phyloP scores from a whole-genome alignment of 306 rosid species.

The Boehmeria nivea region DNA sequence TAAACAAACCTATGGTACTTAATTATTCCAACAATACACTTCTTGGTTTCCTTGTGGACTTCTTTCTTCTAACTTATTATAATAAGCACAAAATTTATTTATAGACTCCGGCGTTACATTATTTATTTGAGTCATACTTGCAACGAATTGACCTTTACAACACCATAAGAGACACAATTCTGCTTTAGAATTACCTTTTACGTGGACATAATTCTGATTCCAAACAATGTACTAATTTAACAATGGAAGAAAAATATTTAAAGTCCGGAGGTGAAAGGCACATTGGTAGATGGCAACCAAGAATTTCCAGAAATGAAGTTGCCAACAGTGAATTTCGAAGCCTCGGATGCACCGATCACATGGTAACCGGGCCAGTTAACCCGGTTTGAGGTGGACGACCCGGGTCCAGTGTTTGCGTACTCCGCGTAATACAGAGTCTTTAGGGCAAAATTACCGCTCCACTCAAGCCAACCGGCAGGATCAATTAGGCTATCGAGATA shows the following conservation, averaged over 20 bases:
- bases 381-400: conserved; percentile 51
- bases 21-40: too few species aligned
- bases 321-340: conserved; percentile 47
- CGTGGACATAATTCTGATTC: too few species aligned
- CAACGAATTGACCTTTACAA: too few species aligned
- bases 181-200: too few species aligned
- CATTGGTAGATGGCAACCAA: conserved; percentile 54
- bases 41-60: too few species aligned
- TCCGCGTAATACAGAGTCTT: conserved; percentile 60
- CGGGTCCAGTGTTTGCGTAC: conserved; percentile 52
- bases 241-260: conserved; percentile 51
- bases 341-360: conserved; percentile 40
- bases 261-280: conserved; percentile 51
- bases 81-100: too few species aligned
- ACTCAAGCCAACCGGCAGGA: conserved; percentile 59
- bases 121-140: too few species aligned
- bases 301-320: conserved; percentile 47
- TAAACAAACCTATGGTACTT: too few species aligned
- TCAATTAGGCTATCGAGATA: conserved; percentile 32
- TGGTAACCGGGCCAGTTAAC: conserved; percentile 65
- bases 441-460: conserved; percentile 61
- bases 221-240: too few species aligned
- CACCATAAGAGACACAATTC: too few species aligned
- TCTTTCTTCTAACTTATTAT: too few species aligned
- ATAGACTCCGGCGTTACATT: too few species aligned